Evolutionary conservation across 495 filamentous ascomycete species (phyloP), one percentile per base, ranked within the genome.

Genomic region (Hyaloscypha finlandica): DNA sequence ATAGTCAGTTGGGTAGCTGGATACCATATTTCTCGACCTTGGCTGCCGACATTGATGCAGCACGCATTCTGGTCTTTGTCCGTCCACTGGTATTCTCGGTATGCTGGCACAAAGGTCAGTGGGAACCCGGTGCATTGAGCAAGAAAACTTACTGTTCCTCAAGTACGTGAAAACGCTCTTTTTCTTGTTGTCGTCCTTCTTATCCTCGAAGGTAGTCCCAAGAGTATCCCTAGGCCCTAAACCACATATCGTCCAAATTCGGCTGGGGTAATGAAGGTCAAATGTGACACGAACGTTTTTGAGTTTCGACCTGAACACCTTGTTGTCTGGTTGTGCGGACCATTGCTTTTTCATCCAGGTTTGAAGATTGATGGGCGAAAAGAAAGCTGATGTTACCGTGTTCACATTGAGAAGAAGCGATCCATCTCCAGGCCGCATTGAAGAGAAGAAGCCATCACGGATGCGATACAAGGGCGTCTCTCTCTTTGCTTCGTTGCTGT

Each of bases 401-500:
- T 84, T 83, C 48, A 84, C 81, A 61, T 91, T 90, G 8, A 90
- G 74, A 2, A 90, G 76, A 14, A 89, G 69, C 6, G 87, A 81
- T 5, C 84, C 82, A 1, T 88, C 89, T 12, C 86, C 87, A 2
- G 83, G 80, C 25, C 89, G 85, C 19, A 87, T 83, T 73, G 87
- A 90, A 56, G 86, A 79, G 66, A 90, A 89, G 70, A 85, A 91
- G 0, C 89, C 89, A 59, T 87, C 82, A 1, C 88, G 74, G 6
- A 51, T 45, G 32, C 20, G 8, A 19, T 57, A 58, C 8, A 57
- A n/a, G 11, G 11, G 9, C 4, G 42, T 19, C 5, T 42, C 22
- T 5, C 35, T 20, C 25, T n/a, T 22, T 1, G 31, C 3, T 12
- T 37, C 35, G 3, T 37, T 12, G 35, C 35, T 6, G 8, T 37